A percentile compares a stretch with the other conserved stretches of the same genome.
Evolutionary conservation across 2,329 filamentous ascomycete species (phyloP).

Genomic region (Trichoderma oligosporum): DNA sequence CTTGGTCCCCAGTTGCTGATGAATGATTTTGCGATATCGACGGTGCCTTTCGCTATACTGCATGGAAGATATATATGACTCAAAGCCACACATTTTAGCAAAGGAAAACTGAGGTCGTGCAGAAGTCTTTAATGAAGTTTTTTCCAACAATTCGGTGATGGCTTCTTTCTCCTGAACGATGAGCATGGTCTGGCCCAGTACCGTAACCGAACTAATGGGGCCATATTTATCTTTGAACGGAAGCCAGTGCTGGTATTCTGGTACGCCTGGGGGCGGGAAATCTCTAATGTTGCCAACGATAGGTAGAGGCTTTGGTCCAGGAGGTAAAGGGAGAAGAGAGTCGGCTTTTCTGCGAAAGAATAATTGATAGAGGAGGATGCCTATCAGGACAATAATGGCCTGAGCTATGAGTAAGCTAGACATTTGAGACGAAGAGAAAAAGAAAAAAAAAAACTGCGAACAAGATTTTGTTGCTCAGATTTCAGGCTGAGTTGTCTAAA

Average conservation of each 20-base stretch:
- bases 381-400: background rate
- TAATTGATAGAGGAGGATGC: background rate
- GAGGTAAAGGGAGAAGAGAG: slow-evolving; percentile 23
- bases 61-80: slow-evolving; percentile 3
- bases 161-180: slow-evolving; percentile 6
- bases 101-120: background rate
- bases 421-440: background rate
- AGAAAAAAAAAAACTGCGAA: background rate
- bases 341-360: background rate
- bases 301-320: slow-evolving; percentile 34
- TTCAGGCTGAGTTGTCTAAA: background rate
- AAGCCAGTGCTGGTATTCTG: slow-evolving; percentile 36
- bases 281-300: slow-evolving; percentile 47
- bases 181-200: background rate
- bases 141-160: background rate
- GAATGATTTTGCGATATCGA: slow-evolving; percentile 4
- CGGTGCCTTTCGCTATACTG: background rate
- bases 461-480: too few relatives aligned
- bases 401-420: background rate
- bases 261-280: slow-evolving; percentile 35
- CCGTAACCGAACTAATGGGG: slow-evolving; percentile 9
- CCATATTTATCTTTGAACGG: slow-evolving; percentile 34
- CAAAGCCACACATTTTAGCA: slow-evolving; percentile 26
- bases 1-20: slow-evolving; percentile 8
- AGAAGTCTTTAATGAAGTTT: background rate